These are phyloP conservation scores for Yamadazyma songkhlaensis DNA, from an alignment of 1,139 yeast genomes.

Conservation along the genomic window DNA sequence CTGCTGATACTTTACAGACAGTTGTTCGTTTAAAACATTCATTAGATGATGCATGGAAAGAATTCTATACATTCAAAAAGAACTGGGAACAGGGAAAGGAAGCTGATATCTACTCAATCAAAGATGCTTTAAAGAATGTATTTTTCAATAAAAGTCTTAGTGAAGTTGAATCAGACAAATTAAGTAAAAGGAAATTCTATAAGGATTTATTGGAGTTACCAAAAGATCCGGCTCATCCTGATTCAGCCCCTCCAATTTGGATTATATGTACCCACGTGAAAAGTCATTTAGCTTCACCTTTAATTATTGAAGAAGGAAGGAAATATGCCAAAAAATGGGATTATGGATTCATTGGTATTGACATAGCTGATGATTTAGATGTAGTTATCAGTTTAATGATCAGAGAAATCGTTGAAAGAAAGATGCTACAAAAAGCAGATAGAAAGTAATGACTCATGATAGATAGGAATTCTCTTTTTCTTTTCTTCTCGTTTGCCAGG, in stretches of 20 bases:
- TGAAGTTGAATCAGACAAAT: constrained; percentile 17
- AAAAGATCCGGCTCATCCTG: constrained; percentile 46
- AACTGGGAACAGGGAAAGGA: constrained; percentile 64
- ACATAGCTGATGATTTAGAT: constrained; percentile 50
- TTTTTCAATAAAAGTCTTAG: constrained; percentile 43
- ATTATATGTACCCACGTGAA: constrained; percentile 61
- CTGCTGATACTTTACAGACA: constrained; percentile 31
- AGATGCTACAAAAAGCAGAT: constrained; percentile 17
- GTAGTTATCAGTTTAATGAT: constrained; percentile 54
- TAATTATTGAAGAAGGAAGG: constrained; percentile 53
- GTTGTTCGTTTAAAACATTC: constrained; percentile 40
- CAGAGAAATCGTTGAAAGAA: constrained; percentile 54
- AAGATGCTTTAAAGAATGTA: constrained; percentile 53
- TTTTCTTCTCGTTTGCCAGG: background rate
- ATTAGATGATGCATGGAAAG: constrained; percentile 71
- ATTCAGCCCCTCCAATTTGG: constrained; percentile 65
- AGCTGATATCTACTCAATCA: constrained; percentile 60
- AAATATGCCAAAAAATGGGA: constrained; percentile 58
- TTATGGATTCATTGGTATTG: constrained; percentile 61
- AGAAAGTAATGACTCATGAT: background rate
- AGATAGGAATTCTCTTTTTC: background rate
- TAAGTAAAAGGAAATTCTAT: constrained; percentile 15
- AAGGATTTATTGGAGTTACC: constrained; percentile 20
- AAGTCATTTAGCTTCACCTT: constrained; percentile 57
- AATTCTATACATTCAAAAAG: constrained; percentile 51